These are phyloP conservation scores for Tripterygium wilfordii DNA, from an alignment of 177 flowering plant genomes.

Conservation along the genomic window DNA sequence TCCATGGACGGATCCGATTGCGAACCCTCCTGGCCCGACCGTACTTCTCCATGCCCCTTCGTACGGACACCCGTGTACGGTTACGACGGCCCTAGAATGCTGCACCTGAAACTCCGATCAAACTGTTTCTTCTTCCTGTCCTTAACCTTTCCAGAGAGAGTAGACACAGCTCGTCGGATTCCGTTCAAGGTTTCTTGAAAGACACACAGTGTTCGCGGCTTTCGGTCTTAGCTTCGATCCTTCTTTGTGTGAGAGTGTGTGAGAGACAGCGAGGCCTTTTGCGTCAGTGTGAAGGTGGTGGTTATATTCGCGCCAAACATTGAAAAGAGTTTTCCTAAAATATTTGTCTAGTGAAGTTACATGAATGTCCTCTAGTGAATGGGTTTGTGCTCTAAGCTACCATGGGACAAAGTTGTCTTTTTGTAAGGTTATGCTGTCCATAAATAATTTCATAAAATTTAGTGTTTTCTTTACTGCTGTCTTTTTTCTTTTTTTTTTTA, in stretches of 20 bases:
- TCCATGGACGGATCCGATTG: conserved; percentile 47
- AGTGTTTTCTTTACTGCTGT: too few relatives aligned
- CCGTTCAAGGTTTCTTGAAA: too few relatives aligned
- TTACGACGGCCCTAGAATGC: conserved; percentile 1
- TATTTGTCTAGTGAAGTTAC: background rate
- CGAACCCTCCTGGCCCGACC: conserved; percentile 26
- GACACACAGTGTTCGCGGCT: too few relatives aligned
- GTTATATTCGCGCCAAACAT: conserved; percentile 22
- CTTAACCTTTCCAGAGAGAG: background rate
- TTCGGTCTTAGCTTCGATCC: conserved; percentile 4
- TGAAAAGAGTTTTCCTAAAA: background rate
- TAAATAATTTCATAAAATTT: too few relatives aligned
- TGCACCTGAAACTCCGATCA: background rate
- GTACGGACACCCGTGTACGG: conserved; percentile 8
- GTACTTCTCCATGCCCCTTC: conserved; percentile 49
- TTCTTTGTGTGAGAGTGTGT: conserved; percentile 6
- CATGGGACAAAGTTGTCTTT: background rate
- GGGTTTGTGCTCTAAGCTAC: too few relatives aligned
- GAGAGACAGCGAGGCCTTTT: conserved; percentile 10
- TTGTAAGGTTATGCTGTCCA: background rate
- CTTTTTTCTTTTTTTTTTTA: too few relatives aligned
- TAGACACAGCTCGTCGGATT: too few relatives aligned
- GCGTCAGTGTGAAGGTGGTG: conserved; percentile 4
- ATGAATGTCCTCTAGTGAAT: background rate
- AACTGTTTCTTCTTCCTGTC: background rate